Evolutionary conservation across 768 basidiomycete genomes (phyloP).

Genomic region (Lentinula lateritia): DNA sequence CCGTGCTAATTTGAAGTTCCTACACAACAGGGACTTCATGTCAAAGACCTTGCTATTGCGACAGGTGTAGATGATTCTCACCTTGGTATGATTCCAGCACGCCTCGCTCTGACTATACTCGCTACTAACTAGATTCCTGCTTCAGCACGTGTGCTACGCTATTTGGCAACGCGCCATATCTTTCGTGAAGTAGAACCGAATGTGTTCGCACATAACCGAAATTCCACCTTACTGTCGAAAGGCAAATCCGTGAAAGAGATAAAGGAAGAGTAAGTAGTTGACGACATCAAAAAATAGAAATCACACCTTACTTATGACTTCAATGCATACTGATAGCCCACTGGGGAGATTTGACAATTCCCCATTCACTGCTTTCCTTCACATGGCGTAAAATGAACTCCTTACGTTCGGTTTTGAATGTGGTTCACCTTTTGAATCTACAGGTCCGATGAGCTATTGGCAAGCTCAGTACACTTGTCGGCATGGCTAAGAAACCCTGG

Average conservation of each 20-base stretch:
- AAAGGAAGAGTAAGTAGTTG: too few species aligned
- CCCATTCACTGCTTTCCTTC: not conserved
- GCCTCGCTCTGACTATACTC: not conserved
- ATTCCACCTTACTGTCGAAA: too few species aligned
- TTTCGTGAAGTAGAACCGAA: too few species aligned
- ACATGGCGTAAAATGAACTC: not conserved
- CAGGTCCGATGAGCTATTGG: slow-evolving; percentile 3
- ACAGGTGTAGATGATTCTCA: slow-evolving; percentile 14
- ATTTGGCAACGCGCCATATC: too few species aligned
- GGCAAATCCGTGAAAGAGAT: too few species aligned
- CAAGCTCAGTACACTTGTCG: not conserved
- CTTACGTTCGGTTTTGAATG: not conserved
- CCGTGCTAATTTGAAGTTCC: not conserved
- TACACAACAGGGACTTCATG: slow-evolving; percentile 15
- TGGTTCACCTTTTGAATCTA: not conserved
- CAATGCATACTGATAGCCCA: slow-evolving; percentile 8
- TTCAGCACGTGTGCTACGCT: too few species aligned
- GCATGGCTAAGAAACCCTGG: not conserved
- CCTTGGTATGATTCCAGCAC: slow-evolving; percentile 15
- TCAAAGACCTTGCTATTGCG: slow-evolving; percentile 17
- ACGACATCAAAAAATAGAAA: too few species aligned
- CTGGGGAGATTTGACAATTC: not conserved
- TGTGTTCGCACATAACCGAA: too few species aligned
- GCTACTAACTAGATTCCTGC: too few species aligned
- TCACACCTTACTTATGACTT: slow-evolving; percentile 4